Percentiles rank a stretch among this genome's conserved stretches.
Conservation (phyloP, 768 basidiomycete species). For the Termitomyces sp. region DNA sequence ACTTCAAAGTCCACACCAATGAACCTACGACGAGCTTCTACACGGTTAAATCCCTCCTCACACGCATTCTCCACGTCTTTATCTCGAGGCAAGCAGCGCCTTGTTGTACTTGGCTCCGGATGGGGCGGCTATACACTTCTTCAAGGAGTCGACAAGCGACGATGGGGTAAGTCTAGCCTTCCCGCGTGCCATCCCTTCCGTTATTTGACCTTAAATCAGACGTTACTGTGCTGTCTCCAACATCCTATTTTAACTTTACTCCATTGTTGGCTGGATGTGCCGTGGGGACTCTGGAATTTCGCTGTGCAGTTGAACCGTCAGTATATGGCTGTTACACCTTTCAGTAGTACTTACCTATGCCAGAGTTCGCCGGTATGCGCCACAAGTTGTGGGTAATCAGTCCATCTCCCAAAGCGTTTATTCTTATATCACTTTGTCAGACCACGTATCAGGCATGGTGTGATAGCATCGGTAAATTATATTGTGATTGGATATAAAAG, state of each 20-base stretch:
- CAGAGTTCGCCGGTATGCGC: slow-evolving; percentile 16
- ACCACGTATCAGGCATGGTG: slow-evolving; percentile 74
- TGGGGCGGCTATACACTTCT: slow-evolving; percentile 79
- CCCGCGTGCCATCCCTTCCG: not conserved
- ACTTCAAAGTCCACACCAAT: not conserved
- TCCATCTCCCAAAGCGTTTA: not conserved
- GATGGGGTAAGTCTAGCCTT: slow-evolving; percentile 52
- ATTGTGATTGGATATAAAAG: not conserved
- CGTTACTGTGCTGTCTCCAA: slow-evolving; percentile 66
- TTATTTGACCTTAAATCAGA: slow-evolving; percentile 35
- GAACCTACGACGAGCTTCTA: slow-evolving; percentile 2
- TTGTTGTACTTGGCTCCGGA: slow-evolving; percentile 73
- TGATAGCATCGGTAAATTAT: slow-evolving; percentile 57
- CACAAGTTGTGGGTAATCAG: slow-evolving; percentile 11
- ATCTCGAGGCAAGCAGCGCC: slow-evolving; percentile 34
- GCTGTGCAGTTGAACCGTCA: slow-evolving; percentile 80
- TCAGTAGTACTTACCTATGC: not conserved
- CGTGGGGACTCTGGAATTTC: slow-evolving; percentile 82
- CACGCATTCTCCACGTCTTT: slow-evolving; percentile 8
- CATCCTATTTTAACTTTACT: slow-evolving; percentile 66
- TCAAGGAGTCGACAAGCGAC: slow-evolving; percentile 64
- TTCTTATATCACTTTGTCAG: slow-evolving; percentile 29
- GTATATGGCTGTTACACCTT: slow-evolving; percentile 21
- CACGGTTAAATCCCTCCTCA: not conserved
- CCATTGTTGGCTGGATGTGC: slow-evolving; percentile 69